Evolutionary conservation across 2,329 filamentous ascomycete genomes (phyloP).

Genomic region (Pseudogymnoascus sp.): DNA sequence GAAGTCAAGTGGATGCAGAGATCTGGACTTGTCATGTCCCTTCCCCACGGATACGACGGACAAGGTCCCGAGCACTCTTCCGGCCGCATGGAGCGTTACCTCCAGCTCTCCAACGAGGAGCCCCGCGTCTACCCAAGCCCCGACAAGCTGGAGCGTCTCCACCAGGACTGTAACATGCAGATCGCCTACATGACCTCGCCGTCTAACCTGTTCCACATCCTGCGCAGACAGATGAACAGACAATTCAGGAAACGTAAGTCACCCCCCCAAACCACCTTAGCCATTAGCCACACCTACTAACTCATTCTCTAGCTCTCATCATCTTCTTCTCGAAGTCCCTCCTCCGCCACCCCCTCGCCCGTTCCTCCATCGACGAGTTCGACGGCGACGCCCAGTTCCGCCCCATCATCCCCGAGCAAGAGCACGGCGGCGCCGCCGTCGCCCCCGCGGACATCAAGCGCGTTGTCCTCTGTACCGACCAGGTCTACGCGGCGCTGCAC

Average conservation of each 20-base stretch:
- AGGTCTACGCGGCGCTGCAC: constrained; percentile 83
- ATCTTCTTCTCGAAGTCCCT: constrained; percentile 99
- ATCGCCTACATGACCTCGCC: constrained; percentile 96
- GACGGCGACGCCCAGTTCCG: constrained; percentile 86
- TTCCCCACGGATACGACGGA: constrained; percentile 96
- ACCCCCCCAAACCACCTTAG: neutral
- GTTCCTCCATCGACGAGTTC: constrained; percentile 87
- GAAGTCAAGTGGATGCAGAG: constrained; percentile 99
- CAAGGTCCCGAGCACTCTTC: constrained; percentile 98
- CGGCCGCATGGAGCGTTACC: constrained; percentile 91
- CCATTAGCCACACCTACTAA: constrained; percentile 18
- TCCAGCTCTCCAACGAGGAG: constrained; percentile 96
- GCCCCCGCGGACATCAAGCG: constrained; percentile 82
- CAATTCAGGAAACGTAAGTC: constrained; percentile 97
- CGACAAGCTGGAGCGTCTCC: constrained; percentile 90
- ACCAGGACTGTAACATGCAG: constrained; percentile 99
- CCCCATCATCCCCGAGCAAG: constrained; percentile 91
- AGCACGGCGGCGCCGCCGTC: constrained; percentile 72
- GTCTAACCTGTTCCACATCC: constrained; percentile 90
- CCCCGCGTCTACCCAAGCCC: constrained; percentile 82
- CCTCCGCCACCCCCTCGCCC: constrained; percentile 86
- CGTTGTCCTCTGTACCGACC: constrained; percentile 88
- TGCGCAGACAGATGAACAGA: constrained; percentile 95
- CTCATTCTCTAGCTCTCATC: constrained; percentile 59
- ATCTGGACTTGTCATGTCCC: constrained; percentile 89